Evolutionary conservation across 2,329 filamentous ascomycete genomes (phyloP).

Genomic region (Aspergillus brunneoviolaceus): DNA sequence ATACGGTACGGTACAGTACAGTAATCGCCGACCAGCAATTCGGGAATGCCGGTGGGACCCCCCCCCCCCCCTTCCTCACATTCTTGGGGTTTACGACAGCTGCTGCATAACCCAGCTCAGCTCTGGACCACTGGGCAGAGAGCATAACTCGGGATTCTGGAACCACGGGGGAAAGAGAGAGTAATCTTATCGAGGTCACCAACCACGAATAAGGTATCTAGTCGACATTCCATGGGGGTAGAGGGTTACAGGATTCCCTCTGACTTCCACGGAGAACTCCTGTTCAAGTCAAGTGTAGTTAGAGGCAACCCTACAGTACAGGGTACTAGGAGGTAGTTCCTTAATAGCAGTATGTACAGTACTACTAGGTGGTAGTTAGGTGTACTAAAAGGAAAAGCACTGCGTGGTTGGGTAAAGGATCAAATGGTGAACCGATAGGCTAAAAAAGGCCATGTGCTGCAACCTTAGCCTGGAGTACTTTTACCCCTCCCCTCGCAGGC

Average conservation of each 20-base stretch:
- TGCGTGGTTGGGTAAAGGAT: background rate
- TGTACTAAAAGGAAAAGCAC: background rate
- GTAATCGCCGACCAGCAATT: conserved; percentile 14
- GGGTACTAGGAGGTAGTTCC: too few relatives aligned
- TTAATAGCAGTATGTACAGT: too few relatives aligned
- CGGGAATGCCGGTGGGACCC: conserved; percentile 19
- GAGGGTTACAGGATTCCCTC: background rate
- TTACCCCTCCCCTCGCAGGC: background rate
- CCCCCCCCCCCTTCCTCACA: conserved; percentile 6
- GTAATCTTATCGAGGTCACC: background rate
- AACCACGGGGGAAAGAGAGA: too few relatives aligned
- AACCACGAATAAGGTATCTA: background rate
- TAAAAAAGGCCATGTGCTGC: background rate
- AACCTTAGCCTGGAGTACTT: background rate
- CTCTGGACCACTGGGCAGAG: conserved; percentile 3
- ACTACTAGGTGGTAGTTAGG: too few relatives aligned
- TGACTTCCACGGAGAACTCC: background rate
- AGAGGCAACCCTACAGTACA: background rate
- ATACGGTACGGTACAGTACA: conserved; percentile 8
- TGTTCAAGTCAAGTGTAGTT: background rate
- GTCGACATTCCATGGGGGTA: background rate
- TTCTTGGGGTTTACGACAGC: conserved; percentile 17
- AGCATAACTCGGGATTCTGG: background rate
- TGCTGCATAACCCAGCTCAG: conserved; percentile 12
- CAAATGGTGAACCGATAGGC: background rate